Conservation (phyloP, 2,329 filamentous ascomycete genomes). For the Setomelanomma holmii region DNA sequence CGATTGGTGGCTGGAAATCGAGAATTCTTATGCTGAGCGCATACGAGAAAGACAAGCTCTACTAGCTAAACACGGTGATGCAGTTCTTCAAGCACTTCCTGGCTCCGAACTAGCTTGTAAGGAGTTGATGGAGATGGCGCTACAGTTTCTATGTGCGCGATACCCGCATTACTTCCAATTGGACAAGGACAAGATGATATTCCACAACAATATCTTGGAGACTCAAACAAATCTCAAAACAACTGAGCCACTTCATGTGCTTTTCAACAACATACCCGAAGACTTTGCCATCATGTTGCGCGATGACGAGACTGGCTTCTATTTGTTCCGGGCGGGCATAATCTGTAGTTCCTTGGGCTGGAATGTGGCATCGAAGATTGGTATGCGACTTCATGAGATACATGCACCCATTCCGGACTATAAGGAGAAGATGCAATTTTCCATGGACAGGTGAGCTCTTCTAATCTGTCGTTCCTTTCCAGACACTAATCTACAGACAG, state of each 20-base stretch:
- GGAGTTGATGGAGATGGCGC: conserved; percentile 84
- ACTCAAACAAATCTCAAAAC: conserved; percentile 67
- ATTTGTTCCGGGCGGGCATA: conserved; percentile 76
- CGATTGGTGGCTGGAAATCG: conserved; percentile 90
- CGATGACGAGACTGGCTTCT: conserved; percentile 73
- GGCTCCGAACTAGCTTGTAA: conserved; percentile 81
- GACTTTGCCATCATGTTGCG: conserved; percentile 82
- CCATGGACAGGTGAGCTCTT: conserved; percentile 76
- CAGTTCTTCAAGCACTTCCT: conserved; percentile 72
- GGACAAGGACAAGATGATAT: conserved; percentile 59
- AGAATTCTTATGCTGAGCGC: conserved; percentile 71
- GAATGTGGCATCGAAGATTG: conserved; percentile 78
- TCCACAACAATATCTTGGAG: conserved; percentile 73
- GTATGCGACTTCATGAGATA: conserved; percentile 72
- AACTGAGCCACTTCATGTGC: conserved; percentile 70
- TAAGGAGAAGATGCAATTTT: conserved; percentile 85
- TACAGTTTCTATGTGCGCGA: conserved; percentile 79
- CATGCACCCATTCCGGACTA: conserved; percentile 81
- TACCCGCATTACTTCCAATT: conserved; percentile 79
- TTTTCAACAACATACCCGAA: conserved; percentile 81
- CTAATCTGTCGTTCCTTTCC: neutral
- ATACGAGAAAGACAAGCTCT: conserved; percentile 73
- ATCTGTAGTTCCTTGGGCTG: conserved; percentile 83
- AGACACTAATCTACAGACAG: conserved; percentile 48
- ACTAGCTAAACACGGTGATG: conserved; percentile 67